Evolutionary conservation across 1,139 yeast species (phyloP).

Genomic region (Saccharomyces hybrid): DNA sequence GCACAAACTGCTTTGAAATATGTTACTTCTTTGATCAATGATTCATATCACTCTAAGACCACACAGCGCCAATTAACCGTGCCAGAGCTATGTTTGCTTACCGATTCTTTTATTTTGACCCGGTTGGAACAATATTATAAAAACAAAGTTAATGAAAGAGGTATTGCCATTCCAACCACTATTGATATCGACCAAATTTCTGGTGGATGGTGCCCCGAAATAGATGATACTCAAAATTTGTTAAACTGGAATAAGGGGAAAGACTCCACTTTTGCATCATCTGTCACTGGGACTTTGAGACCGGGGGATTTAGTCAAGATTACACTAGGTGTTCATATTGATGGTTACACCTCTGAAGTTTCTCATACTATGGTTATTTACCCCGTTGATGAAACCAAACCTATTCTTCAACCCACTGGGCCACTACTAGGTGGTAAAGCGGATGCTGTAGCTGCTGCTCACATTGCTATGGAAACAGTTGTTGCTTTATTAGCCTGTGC

Average conservation of each 20-base stretch:
- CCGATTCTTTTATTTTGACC: slow-evolving; percentile 63
- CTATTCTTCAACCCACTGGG: slow-evolving; percentile 46
- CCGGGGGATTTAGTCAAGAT: slow-evolving; percentile 84
- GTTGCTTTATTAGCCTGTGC: slow-evolving; percentile 67
- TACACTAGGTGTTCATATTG: slow-evolving; percentile 81
- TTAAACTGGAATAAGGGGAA: slow-evolving; percentile 24
- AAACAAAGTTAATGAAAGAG: slow-evolving; percentile 62
- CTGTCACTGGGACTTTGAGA: slow-evolving; percentile 41
- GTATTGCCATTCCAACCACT: slow-evolving; percentile 85
- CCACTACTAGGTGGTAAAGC: slow-evolving; percentile 82
- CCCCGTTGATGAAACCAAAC: slow-evolving; percentile 41
- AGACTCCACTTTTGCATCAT: slow-evolving; percentile 15
- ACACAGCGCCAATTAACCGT: slow-evolving; percentile 43
- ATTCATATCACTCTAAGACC: slow-evolving; percentile 47
- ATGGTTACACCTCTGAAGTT: slow-evolving; percentile 83
- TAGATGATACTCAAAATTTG: slow-evolving; percentile 46
- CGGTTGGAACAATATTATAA: slow-evolving; percentile 49
- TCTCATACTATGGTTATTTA: slow-evolving; percentile 82
- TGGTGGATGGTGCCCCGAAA: slow-evolving; percentile 78
- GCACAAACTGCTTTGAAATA: slow-evolving; percentile 78
- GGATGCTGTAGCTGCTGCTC: slow-evolving; percentile 83
- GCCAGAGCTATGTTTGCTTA: slow-evolving; percentile 72
- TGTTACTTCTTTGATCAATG: slow-evolving; percentile 57
- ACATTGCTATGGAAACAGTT: slow-evolving; percentile 79
- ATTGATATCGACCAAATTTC: slow-evolving; percentile 77